phyloP scores from a whole-genome alignment of 2,329 filamentous ascomycete species.

The Zymoseptoria crescenta region DNA sequence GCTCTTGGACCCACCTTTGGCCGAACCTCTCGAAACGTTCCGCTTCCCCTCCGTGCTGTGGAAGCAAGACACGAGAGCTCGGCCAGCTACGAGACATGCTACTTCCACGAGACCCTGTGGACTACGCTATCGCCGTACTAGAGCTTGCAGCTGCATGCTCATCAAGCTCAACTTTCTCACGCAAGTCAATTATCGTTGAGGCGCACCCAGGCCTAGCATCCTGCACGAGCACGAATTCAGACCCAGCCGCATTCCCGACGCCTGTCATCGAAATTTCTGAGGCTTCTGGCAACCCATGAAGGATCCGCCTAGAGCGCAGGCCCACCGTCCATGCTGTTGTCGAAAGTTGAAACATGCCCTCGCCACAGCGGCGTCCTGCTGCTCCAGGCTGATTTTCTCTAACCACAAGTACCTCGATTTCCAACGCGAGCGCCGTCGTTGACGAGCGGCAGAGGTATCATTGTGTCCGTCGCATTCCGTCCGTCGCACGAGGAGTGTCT shows the following conservation, averaged over 20 bases:
- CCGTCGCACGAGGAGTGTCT: background rate
- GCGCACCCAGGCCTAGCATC: background rate
- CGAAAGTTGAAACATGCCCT: background rate
- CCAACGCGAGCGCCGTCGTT: background rate
- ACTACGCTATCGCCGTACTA: background rate
- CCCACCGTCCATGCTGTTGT: background rate
- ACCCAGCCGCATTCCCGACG: background rate
- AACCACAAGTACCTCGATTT: background rate
- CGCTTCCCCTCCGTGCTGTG: background rate
- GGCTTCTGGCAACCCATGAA: background rate
- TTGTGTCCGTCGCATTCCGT: background rate
- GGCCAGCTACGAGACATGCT: background rate
- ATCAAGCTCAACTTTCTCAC: background rate
- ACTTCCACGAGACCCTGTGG: background rate
- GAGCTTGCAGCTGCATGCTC: background rate
- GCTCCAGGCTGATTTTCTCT: background rate
- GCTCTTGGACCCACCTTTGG: background rate
- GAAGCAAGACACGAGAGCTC: background rate
- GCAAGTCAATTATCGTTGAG: background rate
- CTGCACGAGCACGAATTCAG: background rate
- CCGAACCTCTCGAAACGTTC: background rate
- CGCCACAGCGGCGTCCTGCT: background rate
- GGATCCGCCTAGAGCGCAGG: background rate
- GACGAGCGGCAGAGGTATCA: background rate
- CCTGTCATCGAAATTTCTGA: background rate